A percentile compares a stretch with the other conserved stretches of the same genome.
Conservation (phyloP, 2,329 filamentous ascomycete species). For the Chaetomiaceae sp. region DNA sequence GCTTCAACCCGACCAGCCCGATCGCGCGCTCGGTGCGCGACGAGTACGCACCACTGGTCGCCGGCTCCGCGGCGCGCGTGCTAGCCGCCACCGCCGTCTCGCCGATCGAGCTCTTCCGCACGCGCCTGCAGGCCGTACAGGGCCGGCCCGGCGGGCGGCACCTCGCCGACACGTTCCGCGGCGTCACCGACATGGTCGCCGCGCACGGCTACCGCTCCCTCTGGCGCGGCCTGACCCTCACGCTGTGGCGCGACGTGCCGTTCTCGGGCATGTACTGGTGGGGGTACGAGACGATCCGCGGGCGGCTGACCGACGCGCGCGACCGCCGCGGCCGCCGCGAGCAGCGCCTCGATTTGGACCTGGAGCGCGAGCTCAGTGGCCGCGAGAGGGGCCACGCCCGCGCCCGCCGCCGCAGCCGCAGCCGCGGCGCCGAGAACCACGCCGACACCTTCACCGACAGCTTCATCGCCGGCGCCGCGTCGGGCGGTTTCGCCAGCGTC, state of each 20-base stretch:
- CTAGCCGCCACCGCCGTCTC: slow-evolving; percentile 78
- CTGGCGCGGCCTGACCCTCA: slow-evolving; percentile 86
- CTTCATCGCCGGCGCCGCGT: slow-evolving; percentile 78
- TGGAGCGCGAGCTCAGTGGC: slow-evolving; percentile 20
- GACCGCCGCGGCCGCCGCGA: slow-evolving; percentile 41
- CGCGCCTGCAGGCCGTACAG: slow-evolving; percentile 77
- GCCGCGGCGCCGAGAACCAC: slow-evolving; percentile 63
- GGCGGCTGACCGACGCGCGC: slow-evolving; percentile 64
- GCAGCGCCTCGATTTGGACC: slow-evolving; percentile 35
- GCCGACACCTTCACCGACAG: slow-evolving; percentile 78
- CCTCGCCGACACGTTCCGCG: slow-evolving; percentile 71
- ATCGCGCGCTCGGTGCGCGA: slow-evolving; percentile 61
- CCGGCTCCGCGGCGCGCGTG: slow-evolving; percentile 72
- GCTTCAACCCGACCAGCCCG: slow-evolving; percentile 68
- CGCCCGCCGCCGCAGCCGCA: slow-evolving; percentile 47
- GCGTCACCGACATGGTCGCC: slow-evolving; percentile 73
- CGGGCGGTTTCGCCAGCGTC: slow-evolving; percentile 79
- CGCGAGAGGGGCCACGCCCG: slow-evolving; percentile 24
- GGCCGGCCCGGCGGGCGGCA: slow-evolving; percentile 53
- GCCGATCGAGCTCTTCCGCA: slow-evolving; percentile 91
- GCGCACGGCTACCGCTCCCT: slow-evolving; percentile 72
- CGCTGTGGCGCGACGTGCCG: slow-evolving; percentile 93
- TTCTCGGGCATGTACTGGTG: slow-evolving; percentile 98
- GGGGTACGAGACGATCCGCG: slow-evolving; percentile 85
- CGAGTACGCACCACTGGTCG: slow-evolving; percentile 71